Percentiles rank a stretch among this genome's conserved stretches.
Evolutionary conservation across 192 early-diverging fungal genomes (phyloP).

Genomic region (Oehlia diaphana): DNA sequence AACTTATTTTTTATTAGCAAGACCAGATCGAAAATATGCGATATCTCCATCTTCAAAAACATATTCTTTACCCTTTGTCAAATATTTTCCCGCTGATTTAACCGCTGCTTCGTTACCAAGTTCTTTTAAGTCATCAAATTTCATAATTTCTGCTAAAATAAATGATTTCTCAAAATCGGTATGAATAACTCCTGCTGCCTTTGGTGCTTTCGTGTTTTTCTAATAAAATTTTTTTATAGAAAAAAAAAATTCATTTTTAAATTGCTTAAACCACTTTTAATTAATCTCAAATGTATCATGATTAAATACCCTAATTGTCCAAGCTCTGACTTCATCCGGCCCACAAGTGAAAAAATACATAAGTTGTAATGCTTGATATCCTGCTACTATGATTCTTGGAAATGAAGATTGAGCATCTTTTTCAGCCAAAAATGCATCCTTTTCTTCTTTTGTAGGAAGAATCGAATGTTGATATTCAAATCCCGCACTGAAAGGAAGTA

Average conservation of each 20-base stretch:
- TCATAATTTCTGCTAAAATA: slow-evolving; percentile 93
- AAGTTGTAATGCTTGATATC: slow-evolving; percentile 83
- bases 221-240: neutral
- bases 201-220: slow-evolving; percentile 41
- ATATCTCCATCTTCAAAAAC: slow-evolving; percentile 93
- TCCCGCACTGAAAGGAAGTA: slow-evolving; percentile 89
- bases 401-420: slow-evolving; percentile 68
- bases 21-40: slow-evolving; percentile 61
- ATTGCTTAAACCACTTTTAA: neutral
- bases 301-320: slow-evolving; percentile 67
- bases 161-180: slow-evolving; percentile 83
- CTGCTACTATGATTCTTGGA: slow-evolving; percentile 90
- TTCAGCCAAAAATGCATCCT: slow-evolving; percentile 63
- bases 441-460: slow-evolving; percentile 51
- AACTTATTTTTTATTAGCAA: slow-evolving; percentile 30
- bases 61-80: slow-evolving; percentile 91
- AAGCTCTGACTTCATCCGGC: slow-evolving; percentile 87
- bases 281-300: neutral
- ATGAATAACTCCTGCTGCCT: slow-evolving; percentile 65
- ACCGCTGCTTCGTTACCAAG: slow-evolving; percentile 85
- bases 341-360: slow-evolving; percentile 97
- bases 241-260: neutral
- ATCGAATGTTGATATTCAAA: slow-evolving; percentile 58
- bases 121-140: slow-evolving; percentile 83
- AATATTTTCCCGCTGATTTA: slow-evolving; percentile 88